Evolutionary conservation across 352 stramenopile genomes (phyloP), one percentile per base, ranked within the genome.

Genomic region (Pythium biforme): DNA sequence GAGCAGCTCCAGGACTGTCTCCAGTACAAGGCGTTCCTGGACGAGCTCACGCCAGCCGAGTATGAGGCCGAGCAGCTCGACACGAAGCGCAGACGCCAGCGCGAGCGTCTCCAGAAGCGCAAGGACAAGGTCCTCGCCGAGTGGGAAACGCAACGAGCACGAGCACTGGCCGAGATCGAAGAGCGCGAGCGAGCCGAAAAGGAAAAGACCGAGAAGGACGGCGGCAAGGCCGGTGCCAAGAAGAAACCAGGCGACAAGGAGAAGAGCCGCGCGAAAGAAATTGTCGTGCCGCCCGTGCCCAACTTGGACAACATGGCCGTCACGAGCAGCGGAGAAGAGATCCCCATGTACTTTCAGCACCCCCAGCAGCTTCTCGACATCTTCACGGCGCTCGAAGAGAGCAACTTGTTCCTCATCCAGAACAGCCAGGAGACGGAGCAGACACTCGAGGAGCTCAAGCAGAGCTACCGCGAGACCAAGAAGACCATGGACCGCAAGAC

Each of bases 351-450:
- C 69, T 99, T 98, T 64, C 81, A 94, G 52, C 77, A 96, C 22
- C 94, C 95, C 14, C 74, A 95, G 60, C 95, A 98, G 53, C 75
- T 98, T 2, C 77, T 98, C 1, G 90, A 98, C 40, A 96, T 98
- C 33, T 98, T 98, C 71, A 95, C 82, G 15, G 77, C 85, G 4
- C 68, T 98, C 26, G 95, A 98, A 71, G 90, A 98, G 62, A 95
- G 94, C 75, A 99, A 98, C 58, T 77, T 98, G 47, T 98, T 98
- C 63, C 63, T 98, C 27, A 98, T 98, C 62, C 91, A 98, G 67
- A 98, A 98, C 75, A 96, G 83, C 56, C 92, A 98, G 67, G 92
- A 98, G 63, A 98, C 93, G 0, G 94, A 98, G 73, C 92, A 97
- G 67, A 95, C 90, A 23, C 80, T 98, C 0, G 94, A 98, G 52